Percentiles rank a stretch among this genome's conserved stretches.
These are phyloP conservation scores for Blastobotrys indianensis DNA, from an alignment of 1,139 yeast species.

Conservation along the genomic window DNA sequence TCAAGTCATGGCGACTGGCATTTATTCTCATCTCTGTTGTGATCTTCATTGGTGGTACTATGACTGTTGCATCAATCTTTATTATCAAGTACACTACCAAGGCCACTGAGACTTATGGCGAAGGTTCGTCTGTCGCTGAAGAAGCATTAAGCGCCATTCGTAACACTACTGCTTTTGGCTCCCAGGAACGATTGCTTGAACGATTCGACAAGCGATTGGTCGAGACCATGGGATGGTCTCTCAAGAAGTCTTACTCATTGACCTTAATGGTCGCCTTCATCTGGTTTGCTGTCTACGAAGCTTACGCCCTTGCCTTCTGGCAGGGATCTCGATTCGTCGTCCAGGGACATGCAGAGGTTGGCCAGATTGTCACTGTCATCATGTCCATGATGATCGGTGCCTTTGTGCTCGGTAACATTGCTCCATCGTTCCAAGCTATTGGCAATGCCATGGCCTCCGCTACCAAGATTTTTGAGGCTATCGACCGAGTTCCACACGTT, in stretches of 20 bases:
- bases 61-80: conserved; percentile 29
- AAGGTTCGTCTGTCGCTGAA: conserved; percentile 40
- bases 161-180: conserved; percentile 41
- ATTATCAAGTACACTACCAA: conserved; percentile 33
- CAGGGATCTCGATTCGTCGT: conserved; percentile 39
- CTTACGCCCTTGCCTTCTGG: conserved; percentile 42
- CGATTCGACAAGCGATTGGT: conserved; percentile 33
- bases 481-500: conserved; percentile 37
- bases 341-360: conserved; percentile 31
- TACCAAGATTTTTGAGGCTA: conserved; percentile 38
- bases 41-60: conserved; percentile 28
- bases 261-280: conserved; percentile 34
- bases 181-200: conserved; percentile 35
- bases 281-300: conserved; percentile 35
- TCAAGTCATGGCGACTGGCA: conserved; percentile 38
- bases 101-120: conserved; percentile 31
- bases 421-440: conserved; percentile 38
- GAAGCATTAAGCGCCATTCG: conserved; percentile 39
- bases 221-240: conserved; percentile 27
- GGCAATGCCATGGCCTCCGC: conserved; percentile 40
- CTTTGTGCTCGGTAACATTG: conserved; percentile 37
- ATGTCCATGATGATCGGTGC: conserved; percentile 41
- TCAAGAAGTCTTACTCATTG: conserved; percentile 31
- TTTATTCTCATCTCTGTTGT: conserved; percentile 35
- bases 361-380: conserved; percentile 34